Conservation (phyloP, 2,329 filamentous ascomycete genomes). For the Endothia cerciana region DNA sequence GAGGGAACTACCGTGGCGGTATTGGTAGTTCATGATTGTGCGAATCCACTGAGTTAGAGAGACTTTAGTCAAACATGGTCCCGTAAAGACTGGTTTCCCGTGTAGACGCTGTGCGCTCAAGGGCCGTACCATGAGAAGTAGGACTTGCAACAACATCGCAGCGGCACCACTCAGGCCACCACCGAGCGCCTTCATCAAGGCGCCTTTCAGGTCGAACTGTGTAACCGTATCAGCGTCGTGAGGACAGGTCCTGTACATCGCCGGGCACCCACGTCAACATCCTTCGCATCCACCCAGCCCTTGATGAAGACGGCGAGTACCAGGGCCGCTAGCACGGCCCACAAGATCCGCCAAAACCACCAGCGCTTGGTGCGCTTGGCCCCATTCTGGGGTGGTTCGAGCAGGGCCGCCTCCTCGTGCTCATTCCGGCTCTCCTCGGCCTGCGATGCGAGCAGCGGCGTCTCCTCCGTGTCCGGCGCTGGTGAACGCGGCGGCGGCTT, state of each 20-base stretch:
- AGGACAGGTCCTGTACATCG: neutral
- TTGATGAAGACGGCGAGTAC: slow-evolving; percentile 47
- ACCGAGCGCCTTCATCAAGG: slow-evolving; percentile 49
- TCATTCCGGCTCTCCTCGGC: slow-evolving; percentile 25
- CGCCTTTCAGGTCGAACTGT: slow-evolving; percentile 50
- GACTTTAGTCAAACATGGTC: neutral
- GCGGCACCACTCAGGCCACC: slow-evolving; percentile 52
- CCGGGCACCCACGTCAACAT: slow-evolving; percentile 43
- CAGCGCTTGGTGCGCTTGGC: slow-evolving; percentile 32
- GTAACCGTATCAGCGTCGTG: slow-evolving; percentile 1
- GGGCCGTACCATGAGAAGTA: slow-evolving; percentile 52
- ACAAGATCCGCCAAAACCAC: slow-evolving; percentile 43
- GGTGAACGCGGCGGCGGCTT: slow-evolving; percentile 15
- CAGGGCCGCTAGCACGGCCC: slow-evolving; percentile 39
- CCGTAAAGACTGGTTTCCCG: neutral
- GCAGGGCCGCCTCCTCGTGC: slow-evolving; percentile 32
- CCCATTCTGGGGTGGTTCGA: slow-evolving; percentile 29
- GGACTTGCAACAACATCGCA: slow-evolving; percentile 52
- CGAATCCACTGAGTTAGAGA: slow-evolving; percentile 44
- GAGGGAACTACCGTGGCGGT: slow-evolving; percentile 50
- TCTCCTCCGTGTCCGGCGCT: slow-evolving; percentile 22
- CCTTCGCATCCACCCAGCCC: slow-evolving; percentile 49
- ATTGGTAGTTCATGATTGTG: slow-evolving; percentile 57
- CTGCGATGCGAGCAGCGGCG: slow-evolving; percentile 26
- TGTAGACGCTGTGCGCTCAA: too few species aligned